Evolutionary conservation across 2,329 filamentous ascomycete species (phyloP), one percentile per base, ranked within the genome.

Genomic region (Helminthosporium solani): DNA sequence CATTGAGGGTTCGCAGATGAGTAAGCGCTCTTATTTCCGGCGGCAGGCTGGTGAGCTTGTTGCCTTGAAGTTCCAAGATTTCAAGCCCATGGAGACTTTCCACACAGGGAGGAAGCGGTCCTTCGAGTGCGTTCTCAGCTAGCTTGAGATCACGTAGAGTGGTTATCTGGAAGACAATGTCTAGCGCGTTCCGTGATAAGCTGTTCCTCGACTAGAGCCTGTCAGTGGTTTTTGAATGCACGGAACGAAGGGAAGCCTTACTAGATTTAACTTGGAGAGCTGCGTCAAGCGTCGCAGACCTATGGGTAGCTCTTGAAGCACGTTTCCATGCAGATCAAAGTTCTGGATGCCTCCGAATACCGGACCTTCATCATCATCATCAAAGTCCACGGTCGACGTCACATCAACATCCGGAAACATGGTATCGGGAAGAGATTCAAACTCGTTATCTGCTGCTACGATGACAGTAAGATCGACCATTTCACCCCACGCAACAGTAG

Each of bases 401-500:
- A 66, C 44, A 19, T 73, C 67, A 16, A 78, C 70, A 57, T 96
- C 90, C 0, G 92, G 91, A 57, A 97, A 96, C 15, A 90, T 75
- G 2, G 76, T 73, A 15, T 94, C 88, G 2, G 83, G 80, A 27
- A 97, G 76, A 25, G 77, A 75, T 59, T 88, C 83, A 38, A 99
- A 70, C 61, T 96, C 88, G 61, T 99, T 97, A 63, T 96, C 90
- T 7, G 92, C 90, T 5, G 88, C 90, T 53, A 94, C 82, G 40
- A 97, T 84, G 50, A 87, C 84, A 1, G 85, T 87, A 36, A 97
- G 73, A 63, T 97, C 92, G 9, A 97, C 89, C 48, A 87, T 86
- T 68, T 97, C 92, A 2, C 90, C 90, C 94, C 94, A 97, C 27
- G 85, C 83, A 9, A 84, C 80, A 18, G 79, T 74, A 11, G 75